Base-by-base conservation (phyloP, 1,284 basidiomycete species). In the Apiotrichum gamsii region DNA sequence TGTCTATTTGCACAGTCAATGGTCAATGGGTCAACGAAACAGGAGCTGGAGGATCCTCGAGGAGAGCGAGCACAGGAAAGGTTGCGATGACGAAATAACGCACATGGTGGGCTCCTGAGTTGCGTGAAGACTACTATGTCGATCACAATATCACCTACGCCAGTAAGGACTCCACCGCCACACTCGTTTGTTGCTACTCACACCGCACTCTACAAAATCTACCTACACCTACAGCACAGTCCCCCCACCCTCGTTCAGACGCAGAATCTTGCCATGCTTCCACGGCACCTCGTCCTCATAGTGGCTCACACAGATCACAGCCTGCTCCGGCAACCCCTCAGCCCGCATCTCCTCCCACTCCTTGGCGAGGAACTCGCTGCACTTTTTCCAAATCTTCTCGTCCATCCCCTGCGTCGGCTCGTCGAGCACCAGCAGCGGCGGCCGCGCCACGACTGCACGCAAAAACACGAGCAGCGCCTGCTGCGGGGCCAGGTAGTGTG, bases 371-470 rank as follows among this genome's bases (percentile, higher is more conserved):
- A 88, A 85, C 34, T 57, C 59, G 51, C 79, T 75, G 36, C 82
- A 84, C 35, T 77, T 78, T 13, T 68, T 70, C 39, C 91, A 80
- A 79, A 88, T 87, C 9, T 69, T 72, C 46, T 82, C 82, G 60
- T 87, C 85, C 86, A 95, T 90, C 24, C 90, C 90, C 24, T 85
- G 82, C 79, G 87, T 90, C 11, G 84, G 86, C 66, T 96, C 91
- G 62, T 96, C 91, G 30, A 95, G 73, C 11, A 95, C 75, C 10
- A 95, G 75, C 30, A 96, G 61, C 35, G 77, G 78, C 2, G 87
- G 72, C 10, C 80, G 32, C 68, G 75, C 38, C 0, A 91, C 87
- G 24, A 94, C 74, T 15, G 90, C 87, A 11, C 91, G 80, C 76
- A 93, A 82, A 39, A 95, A 76, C 24, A 95, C 72, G 13, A 88